Evolutionary conservation across 1,139 yeast species (phyloP).

Genomic region (Diutina rugosa): DNA sequence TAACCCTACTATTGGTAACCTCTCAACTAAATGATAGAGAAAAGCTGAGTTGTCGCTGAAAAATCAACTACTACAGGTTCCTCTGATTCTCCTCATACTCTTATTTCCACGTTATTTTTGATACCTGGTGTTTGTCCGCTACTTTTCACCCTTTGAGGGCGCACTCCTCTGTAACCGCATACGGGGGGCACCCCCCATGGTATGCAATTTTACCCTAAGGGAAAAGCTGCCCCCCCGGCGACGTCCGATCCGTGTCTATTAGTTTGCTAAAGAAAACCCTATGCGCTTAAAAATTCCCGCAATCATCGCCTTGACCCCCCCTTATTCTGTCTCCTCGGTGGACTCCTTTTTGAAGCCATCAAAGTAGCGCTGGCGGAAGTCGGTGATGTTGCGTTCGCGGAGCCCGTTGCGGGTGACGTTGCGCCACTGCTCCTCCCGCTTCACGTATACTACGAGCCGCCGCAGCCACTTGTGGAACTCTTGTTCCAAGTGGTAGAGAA

Average conservation of each 20-base stretch:
- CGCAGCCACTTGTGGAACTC: constrained; percentile 91
- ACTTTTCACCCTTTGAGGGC: neutral
- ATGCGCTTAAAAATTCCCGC: neutral
- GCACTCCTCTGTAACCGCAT: neutral
- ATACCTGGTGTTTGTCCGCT: too few relatives aligned
- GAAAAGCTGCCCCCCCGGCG: neutral
- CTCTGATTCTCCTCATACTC: too few relatives aligned
- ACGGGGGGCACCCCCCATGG: neutral
- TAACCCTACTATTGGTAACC: too few relatives aligned
- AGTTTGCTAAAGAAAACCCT: neutral
- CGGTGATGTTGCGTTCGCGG: constrained; percentile 28
- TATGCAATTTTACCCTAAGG: neutral
- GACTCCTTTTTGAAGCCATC: constrained; percentile 8
- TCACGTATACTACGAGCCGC: constrained; percentile 66
- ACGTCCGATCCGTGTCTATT: neutral
- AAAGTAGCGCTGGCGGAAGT: constrained; percentile 75
- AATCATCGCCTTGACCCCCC: too few relatives aligned
- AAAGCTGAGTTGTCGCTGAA: too few relatives aligned
- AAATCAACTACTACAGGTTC: too few relatives aligned
- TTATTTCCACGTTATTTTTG: neutral
- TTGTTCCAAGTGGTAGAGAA: constrained; percentile 69
- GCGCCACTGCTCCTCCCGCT: constrained; percentile 41
- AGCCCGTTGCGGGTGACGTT: constrained; percentile 45
- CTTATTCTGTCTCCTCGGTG: too few relatives aligned
- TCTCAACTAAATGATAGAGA: too few relatives aligned